These are phyloP conservation scores for Hansenula anomala DNA, from an alignment of 1,139 yeast species.

Conservation along the genomic window DNA sequence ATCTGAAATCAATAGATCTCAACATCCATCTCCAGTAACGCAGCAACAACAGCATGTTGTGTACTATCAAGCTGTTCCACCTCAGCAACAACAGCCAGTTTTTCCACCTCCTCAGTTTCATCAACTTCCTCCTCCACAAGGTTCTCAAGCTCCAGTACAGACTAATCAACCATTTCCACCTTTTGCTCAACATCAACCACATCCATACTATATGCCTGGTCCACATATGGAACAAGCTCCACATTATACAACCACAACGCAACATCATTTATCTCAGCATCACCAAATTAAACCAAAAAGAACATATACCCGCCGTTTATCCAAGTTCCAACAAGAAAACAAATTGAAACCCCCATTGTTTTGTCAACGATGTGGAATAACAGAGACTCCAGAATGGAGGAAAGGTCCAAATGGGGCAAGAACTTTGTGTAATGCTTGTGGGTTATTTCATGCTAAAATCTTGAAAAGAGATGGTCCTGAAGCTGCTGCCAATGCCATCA, in stretches of 20 bases:
- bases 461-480: constrained; percentile 63
- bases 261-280: neutral
- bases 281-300: neutral
- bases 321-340: constrained; percentile 1
- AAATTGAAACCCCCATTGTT: constrained; percentile 12
- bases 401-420: constrained; percentile 84
- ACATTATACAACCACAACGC: constrained; percentile 1
- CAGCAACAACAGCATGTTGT: constrained; percentile 1
- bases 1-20: neutral
- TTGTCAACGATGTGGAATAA: constrained; percentile 72
- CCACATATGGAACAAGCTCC: neutral
- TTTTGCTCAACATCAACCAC: neutral
- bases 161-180: neutral
- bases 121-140: no score
- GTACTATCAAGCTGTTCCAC: neutral
- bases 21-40: constrained; percentile 1
- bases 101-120: no score
- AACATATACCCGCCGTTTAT: constrained; percentile 3
- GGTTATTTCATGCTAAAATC: constrained; percentile 73
- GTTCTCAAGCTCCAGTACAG: neutral
- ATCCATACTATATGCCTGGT: neutral
- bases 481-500: constrained; percentile 47
- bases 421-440: constrained; percentile 88
- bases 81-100: neutral
- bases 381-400: constrained; percentile 90